Evolutionary conservation across 192 early-diverging fungal species (phyloP).

Genomic region (Phlyctochytrium arcticum): DNA sequence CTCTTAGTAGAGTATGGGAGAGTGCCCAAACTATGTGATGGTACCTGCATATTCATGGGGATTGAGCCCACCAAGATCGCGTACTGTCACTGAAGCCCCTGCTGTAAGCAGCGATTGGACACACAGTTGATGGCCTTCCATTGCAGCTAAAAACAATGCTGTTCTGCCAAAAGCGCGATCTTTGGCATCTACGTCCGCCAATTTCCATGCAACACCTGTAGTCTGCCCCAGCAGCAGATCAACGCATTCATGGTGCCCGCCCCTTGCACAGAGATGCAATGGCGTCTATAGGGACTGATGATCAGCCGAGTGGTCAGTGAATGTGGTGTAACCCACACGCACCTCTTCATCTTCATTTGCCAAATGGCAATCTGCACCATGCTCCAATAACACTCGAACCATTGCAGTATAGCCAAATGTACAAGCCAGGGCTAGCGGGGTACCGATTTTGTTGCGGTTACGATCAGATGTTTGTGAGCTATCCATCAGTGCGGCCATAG

Average conservation of each 20-base stretch:
- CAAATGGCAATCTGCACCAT: constrained; percentile 48
- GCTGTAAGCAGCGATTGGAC: constrained; percentile 48
- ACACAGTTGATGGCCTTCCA: constrained; percentile 55
- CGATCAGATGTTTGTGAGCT: no score
- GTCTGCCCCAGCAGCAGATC: constrained; percentile 37
- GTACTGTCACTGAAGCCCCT: constrained; percentile 43
- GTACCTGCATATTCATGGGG: constrained; percentile 58
- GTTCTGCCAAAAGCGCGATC: constrained; percentile 62
- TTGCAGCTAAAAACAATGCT: constrained; percentile 59
- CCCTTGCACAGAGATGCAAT: constrained; percentile 48
- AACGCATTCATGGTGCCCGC: constrained; percentile 51
- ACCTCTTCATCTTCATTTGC: constrained; percentile 28
- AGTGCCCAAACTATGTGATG: neutral
- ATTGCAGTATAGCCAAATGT: constrained; percentile 42
- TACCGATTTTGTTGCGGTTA: neutral
- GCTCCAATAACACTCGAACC: constrained; percentile 47
- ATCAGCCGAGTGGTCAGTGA: no score
- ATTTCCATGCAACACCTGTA: constrained; percentile 14
- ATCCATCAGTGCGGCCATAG: constrained; percentile 4
- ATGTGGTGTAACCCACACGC: neutral
- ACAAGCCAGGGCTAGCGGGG: constrained; percentile 24
- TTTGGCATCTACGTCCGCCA: constrained; percentile 41
- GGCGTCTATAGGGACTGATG: constrained; percentile 46
- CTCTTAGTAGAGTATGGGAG: neutral
- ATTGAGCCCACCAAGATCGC: constrained; percentile 51